A percentile compares a stretch with the other conserved stretches of the same genome.
These are phyloP conservation scores for Scenedesmus sp. DNA, from an alignment of 163 green algal species.

Conservation along the genomic window DNA sequence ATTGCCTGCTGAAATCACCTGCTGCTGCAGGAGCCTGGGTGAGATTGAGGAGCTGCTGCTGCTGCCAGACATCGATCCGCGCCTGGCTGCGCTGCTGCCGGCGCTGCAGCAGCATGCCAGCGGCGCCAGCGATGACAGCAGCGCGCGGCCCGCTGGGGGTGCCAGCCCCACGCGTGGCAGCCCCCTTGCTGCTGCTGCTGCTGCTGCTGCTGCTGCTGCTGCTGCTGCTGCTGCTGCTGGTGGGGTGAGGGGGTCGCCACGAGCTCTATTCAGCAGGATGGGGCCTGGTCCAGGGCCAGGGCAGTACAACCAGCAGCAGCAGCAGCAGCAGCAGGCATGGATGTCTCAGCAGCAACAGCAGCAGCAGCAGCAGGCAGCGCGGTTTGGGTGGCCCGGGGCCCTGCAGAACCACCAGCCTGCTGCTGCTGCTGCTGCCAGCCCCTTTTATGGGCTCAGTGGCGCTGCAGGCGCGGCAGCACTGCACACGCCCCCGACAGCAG, in stretches of 20 bases:
- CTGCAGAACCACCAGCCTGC: background rate
- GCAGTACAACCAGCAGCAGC: background rate
- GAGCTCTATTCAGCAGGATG: background rate
- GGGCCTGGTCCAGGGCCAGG: background rate
- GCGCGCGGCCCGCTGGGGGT: background rate
- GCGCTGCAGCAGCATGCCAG: background rate
- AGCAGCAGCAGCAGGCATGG: background rate
- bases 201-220: background rate
- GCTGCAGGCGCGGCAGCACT: background rate
- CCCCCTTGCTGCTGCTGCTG: background rate
- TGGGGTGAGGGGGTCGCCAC: background rate
- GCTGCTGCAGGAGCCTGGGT: constrained; percentile 47
- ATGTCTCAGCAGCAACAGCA: background rate
- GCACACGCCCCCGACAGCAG: background rate
- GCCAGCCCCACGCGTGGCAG: background rate
- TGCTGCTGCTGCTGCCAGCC: background rate
- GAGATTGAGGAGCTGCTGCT: constrained; percentile 59
- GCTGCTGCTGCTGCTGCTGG: background rate
- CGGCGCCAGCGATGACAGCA: background rate
- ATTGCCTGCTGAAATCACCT: constrained; percentile 31
- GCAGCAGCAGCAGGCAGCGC: background rate
- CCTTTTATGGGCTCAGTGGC: background rate
- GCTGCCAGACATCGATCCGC: constrained; percentile 28
- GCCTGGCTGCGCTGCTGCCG: constrained; percentile 22
- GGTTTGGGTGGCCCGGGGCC: background rate